phyloP scores from a whole-genome alignment of 352 stramenopile species.

The Phytophthora crassamura region DNA sequence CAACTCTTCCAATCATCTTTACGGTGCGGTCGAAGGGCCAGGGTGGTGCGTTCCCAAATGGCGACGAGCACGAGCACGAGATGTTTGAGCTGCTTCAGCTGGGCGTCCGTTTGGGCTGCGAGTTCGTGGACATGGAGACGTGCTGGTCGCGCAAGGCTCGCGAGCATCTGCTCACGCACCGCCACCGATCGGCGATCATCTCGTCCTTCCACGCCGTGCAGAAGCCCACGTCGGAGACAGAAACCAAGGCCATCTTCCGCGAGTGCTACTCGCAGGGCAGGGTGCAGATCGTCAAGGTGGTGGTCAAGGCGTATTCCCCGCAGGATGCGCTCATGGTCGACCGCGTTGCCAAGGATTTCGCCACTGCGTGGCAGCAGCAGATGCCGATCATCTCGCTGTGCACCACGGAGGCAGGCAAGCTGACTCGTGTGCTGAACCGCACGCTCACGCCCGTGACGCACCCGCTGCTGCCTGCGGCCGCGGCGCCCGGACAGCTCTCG shows the following conservation, averaged over 20 bases:
- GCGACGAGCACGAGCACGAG: slow-evolving; percentile 81
- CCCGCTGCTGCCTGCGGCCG: slow-evolving; percentile 90
- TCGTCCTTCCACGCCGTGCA: slow-evolving; percentile 83
- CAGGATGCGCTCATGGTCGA: slow-evolving; percentile 91
- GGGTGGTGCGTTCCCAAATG: slow-evolving; percentile 94
- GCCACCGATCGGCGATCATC: slow-evolving; percentile 68
- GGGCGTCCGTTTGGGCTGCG: slow-evolving; percentile 93
- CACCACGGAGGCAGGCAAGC: slow-evolving; percentile 92
- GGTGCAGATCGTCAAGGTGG: slow-evolving; percentile 93
- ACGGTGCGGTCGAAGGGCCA: slow-evolving; percentile 95
- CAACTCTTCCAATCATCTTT: slow-evolving; percentile 95
- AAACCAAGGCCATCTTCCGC: slow-evolving; percentile 62
- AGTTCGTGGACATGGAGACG: slow-evolving; percentile 97
- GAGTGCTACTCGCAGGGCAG: slow-evolving; percentile 71
- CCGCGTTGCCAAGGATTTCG: slow-evolving; percentile 64
- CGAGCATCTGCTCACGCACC: slow-evolving; percentile 48
- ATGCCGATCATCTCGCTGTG: slow-evolving; percentile 96
- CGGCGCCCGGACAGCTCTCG: slow-evolving; percentile 96
- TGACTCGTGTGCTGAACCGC: slow-evolving; percentile 95
- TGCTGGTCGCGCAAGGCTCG: slow-evolving; percentile 81
- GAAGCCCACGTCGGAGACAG: slow-evolving; percentile 51
- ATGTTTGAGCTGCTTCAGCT: slow-evolving; percentile 90
- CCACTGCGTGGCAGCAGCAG: slow-evolving; percentile 54
- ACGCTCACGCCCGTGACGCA: slow-evolving; percentile 97
- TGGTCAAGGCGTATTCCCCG: slow-evolving; percentile 81